Base-by-base conservation (phyloP, 768 basidiomycete species). In the Termitomyces sp. region DNA sequence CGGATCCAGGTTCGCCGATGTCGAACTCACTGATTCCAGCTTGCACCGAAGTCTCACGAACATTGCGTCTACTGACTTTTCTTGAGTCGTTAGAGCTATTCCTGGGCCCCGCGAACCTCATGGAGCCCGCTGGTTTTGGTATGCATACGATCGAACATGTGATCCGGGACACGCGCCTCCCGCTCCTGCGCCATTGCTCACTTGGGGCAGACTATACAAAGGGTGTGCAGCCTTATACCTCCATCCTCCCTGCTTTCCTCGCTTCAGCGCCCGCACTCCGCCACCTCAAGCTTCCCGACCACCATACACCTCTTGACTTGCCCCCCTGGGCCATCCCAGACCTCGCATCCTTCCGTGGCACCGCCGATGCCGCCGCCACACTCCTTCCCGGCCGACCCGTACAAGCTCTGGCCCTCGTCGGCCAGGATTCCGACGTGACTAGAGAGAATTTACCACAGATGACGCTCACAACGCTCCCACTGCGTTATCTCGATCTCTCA, bases 361-460 rank as follows among this genome's bases (percentile, higher is more conserved):
- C 81, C 38, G 79, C 86, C 59, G 77, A 78, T 68, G 77, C 82
- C n/a, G 86, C 86, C 2, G 85, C 85, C 51, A 72, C 76, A 18
- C 67, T 89, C 51, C 79, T 88, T 56, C 88, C 87, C 5, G 85
- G 85, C 20, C 76, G 88, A 22, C 85, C 86, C 3, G 81, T 89
- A 32, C 80, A 79, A 48, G 72, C 73, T 58, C 82, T 89, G 53
- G 75, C 80, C 16, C 84, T 89, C 52, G 73, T 84, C 53, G 85
- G 85, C 4, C 78, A 81, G 65, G 84, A 86, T 61, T 81, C 79
- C 57, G 79, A 81, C 59, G 76, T 87, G 66, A 84, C 78, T 46
- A 81, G 77, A 63, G 74, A 78, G 53, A 84, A 83, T 65, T 76
- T 88, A 8, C 76, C 74, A 45, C 73, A 73, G 54, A 80, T 89